Percentiles rank a stretch among this genome's conserved stretches.
Evolutionary conservation across 2,329 filamentous ascomycete species (phyloP).

Genomic region (Claviceps humidiphila): DNA sequence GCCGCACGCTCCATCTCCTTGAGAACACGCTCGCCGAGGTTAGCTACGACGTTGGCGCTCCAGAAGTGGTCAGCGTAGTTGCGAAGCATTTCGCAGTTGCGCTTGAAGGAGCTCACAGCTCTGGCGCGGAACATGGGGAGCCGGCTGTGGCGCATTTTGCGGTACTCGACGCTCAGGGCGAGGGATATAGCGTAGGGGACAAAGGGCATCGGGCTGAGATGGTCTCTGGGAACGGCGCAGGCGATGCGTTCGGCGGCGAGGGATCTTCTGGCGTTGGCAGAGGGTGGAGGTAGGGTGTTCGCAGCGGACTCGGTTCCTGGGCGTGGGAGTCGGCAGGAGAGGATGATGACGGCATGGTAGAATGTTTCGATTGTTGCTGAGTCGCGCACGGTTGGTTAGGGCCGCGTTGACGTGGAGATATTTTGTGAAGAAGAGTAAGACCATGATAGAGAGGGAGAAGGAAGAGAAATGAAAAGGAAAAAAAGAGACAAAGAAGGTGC

Average conservation of each 20-base stretch:
- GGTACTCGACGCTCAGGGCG: constrained; percentile 47
- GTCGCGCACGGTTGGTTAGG: neutral
- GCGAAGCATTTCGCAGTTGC: constrained; percentile 39
- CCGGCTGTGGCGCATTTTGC: constrained; percentile 49
- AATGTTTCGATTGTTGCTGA: constrained; percentile 47
- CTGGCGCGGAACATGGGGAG: constrained; percentile 44
- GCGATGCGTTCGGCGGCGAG: constrained; percentile 45
- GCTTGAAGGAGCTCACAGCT: constrained; percentile 40
- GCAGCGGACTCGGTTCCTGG: constrained; percentile 25
- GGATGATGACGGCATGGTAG: constrained; percentile 50
- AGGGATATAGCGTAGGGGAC: constrained; percentile 49
- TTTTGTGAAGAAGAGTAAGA: too few species aligned
- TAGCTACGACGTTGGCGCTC: constrained; percentile 40
- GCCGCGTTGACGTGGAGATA: too few species aligned
- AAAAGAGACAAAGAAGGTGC: constrained; percentile 7
- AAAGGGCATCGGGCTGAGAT: constrained; percentile 41
- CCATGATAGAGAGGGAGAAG: neutral
- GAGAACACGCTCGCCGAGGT: constrained; percentile 40
- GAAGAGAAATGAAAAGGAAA: neutral
- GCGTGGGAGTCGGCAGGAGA: constrained; percentile 43
- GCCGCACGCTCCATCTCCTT: constrained; percentile 43
- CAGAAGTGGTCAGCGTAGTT: constrained; percentile 44
- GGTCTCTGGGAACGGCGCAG: constrained; percentile 37
- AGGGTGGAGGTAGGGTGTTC: constrained; percentile 30
- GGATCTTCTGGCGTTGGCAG: constrained; percentile 42